Conservation (phyloP, 1,284 basidiomycete genomes). For the Ceratobasidium sp. region DNA sequence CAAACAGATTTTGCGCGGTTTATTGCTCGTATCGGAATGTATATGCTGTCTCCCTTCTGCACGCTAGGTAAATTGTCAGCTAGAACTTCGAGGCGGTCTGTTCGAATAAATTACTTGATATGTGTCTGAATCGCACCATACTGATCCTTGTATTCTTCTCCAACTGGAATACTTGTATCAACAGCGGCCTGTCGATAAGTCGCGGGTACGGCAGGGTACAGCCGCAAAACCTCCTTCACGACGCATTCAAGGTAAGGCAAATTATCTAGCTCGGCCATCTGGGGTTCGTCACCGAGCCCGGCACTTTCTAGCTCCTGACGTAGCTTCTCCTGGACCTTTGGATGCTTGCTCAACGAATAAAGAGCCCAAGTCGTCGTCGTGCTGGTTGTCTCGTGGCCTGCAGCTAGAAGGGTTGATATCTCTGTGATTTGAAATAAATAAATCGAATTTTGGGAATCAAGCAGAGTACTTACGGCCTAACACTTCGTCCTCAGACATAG, state of each 20-base stretch:
- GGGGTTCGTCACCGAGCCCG: slow-evolving; percentile 61
- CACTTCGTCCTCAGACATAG: slow-evolving; percentile 79
- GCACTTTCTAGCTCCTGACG: slow-evolving; percentile 71
- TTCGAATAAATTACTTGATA: slow-evolving; percentile 54
- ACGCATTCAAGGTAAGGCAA: slow-evolving; percentile 59
- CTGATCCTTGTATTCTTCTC: slow-evolving; percentile 59
- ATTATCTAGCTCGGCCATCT: slow-evolving; percentile 56
- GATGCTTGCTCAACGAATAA: slow-evolving; percentile 70
- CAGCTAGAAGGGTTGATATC: slow-evolving; percentile 48
- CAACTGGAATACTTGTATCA: slow-evolving; percentile 57
- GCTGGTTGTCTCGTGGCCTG: slow-evolving; percentile 80
- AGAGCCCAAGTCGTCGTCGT: slow-evolving; percentile 71
- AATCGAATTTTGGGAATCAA: neutral
- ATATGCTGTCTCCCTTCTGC: slow-evolving; percentile 62
- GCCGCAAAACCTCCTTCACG: slow-evolving; percentile 54
- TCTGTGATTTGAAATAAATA: slow-evolving; percentile 5
- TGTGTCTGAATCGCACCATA: slow-evolving; percentile 59
- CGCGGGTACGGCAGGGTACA: slow-evolving; percentile 51
- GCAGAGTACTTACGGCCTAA: slow-evolving; percentile 70
- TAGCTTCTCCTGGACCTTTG: slow-evolving; percentile 72
- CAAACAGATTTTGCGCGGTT: slow-evolving; percentile 66
- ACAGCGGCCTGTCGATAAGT: slow-evolving; percentile 51
- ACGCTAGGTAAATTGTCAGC: slow-evolving; percentile 53
- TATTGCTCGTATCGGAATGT: slow-evolving; percentile 65
- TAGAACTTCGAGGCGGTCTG: neutral